A percentile compares a stretch with the other conserved stretches of the same genome.
Evolutionary conservation across 257 asterid genomes (phyloP).

Genomic region (Plectranthus barbatus): DNA sequence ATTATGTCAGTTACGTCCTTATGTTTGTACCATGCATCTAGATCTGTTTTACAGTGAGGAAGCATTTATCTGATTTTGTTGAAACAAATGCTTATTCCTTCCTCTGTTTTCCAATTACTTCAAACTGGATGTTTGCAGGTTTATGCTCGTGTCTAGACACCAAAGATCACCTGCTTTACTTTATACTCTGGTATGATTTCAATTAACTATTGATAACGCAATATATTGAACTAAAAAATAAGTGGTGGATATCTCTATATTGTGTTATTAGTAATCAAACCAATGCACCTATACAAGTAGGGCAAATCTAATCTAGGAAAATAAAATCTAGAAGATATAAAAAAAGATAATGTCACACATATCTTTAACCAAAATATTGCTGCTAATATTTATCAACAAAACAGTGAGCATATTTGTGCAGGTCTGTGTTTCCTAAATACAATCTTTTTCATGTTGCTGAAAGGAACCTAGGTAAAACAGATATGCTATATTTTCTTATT

Average conservation of each 20-base stretch:
- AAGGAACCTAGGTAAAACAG: not conserved
- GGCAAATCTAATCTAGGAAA: too few species aligned
- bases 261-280: too few species aligned
- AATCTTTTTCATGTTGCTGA: not conserved
- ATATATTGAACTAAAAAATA: too few species aligned
- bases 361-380: too few species aligned
- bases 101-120: not conserved
- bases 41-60: not conserved
- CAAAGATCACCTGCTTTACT: constrained; percentile 54
- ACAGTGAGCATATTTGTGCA: too few species aligned
- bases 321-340: too few species aligned
- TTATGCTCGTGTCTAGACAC: constrained; percentile 60
- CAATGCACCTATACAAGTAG: too few species aligned
- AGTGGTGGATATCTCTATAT: too few species aligned
- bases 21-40: not conserved
- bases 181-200: constrained; percentile 50
- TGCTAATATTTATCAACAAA: not conserved
- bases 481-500: too few species aligned
- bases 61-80: not conserved
- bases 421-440: not conserved
- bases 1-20: not conserved
- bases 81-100: not conserved
- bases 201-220: not conserved
- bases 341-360: too few species aligned
- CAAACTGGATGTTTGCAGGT: constrained; percentile 33